Conservation (phyloP, 371 early-diverging fungal genomes). For the Mortierella sp. region DNA sequence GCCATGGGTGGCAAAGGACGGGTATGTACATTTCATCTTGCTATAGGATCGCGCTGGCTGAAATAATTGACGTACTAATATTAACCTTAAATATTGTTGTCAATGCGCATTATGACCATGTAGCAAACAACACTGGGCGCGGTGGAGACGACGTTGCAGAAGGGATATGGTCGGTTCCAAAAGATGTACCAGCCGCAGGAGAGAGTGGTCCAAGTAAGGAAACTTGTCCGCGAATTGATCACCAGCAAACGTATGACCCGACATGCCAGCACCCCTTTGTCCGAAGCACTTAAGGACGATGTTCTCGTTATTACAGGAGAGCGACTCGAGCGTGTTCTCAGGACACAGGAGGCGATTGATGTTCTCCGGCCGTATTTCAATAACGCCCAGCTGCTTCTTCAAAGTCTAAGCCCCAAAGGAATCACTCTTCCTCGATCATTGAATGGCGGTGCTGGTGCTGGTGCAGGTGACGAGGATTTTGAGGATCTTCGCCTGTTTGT, state of each 20-base stretch:
- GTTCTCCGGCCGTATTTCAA: constrained; percentile 4
- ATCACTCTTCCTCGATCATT: background rate
- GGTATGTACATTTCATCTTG: constrained; percentile 21
- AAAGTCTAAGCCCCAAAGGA: background rate
- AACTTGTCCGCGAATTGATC: background rate
- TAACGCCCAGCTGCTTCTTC: background rate
- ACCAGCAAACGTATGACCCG: background rate
- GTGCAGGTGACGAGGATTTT: background rate
- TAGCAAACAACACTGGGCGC: constrained; percentile 16
- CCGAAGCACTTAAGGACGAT: background rate
- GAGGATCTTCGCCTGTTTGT: constrained; percentile 4
- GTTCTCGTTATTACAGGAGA: background rate
- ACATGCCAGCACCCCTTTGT: background rate
- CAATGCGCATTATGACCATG: background rate
- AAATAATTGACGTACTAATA: background rate
- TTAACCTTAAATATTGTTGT: background rate
- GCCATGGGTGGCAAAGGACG: constrained; percentile 24
- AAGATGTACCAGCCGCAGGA: constrained; percentile 35
- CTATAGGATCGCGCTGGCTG: background rate
- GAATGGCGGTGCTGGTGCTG: background rate
- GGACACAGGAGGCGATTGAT: constrained; percentile 13
- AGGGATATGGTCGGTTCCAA: constrained; percentile 34
- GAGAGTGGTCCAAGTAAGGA: background rate
- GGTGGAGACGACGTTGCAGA: constrained; percentile 10
- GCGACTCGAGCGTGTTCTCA: background rate